Evolutionary conservation across 208 protist species (phyloP), one percentile per base, ranked within the genome.

Genomic region (Acanthamoeba sp.): DNA sequence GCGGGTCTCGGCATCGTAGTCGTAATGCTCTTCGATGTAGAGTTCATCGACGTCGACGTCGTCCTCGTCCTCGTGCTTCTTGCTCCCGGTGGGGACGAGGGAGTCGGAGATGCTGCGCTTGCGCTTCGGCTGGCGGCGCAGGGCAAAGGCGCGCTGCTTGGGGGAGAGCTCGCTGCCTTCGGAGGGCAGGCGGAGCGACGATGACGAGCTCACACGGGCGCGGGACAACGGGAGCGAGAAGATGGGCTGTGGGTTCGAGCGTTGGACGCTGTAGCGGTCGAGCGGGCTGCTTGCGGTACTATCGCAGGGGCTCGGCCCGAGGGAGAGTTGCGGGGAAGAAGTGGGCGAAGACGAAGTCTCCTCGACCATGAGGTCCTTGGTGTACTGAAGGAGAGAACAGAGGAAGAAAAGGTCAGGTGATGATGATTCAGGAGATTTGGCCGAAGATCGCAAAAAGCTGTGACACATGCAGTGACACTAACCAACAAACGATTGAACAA

Each of bases 81-180:
- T 85, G 45, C 76, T 85, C 10, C 42, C 76, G 3, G 45, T 57
- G 24, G 76, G 42, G 10, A 85, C 45, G n/a, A 85, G 42, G 6
- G 76, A 85, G 76, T 85, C 76, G 42, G 76, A 85, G 45, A 85
- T 85, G 76, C 76, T 85, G 76, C 76, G 76, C 76, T 57, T 85
- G 42, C 76, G 38, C 76, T 85, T 85, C 14, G 20, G 20, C 76
- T 85, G 76, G 22, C 42, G 0, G 45, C 22, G 76, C 9, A 20
- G 27, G 4, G 52, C 52, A 20, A 59, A 59, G 27, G 32, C 64
- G 22, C 64, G 64, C 7, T 73, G 64, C 64, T 73, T 73, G 64
- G 64, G 24, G 4, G 52, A 59, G 18, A 1, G 52, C 16, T 59
- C 14, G 29, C 9, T 29, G 55, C 22, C 55, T 62, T 62, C 55